Evolutionary conservation across 352 stramenopile species (phyloP), one percentile per base, ranked within the genome.

Genomic region (Globisporangium takayamanum): DNA sequence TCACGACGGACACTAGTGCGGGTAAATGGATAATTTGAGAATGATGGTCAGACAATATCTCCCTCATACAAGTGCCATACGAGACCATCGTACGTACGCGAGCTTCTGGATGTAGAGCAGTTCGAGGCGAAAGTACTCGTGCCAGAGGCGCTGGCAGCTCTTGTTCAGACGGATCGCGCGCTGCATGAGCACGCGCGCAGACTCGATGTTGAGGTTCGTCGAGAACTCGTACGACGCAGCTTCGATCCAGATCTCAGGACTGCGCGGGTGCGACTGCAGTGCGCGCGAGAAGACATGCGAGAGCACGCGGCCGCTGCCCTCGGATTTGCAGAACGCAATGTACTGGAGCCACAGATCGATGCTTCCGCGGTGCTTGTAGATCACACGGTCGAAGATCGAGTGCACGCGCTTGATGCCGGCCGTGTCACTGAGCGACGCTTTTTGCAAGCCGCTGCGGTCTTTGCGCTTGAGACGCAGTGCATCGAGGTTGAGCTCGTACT

Each of bases 401-500:
- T 95, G 85, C 52, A 95, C 78, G 47, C 84, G 80, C 59, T 77
- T 79, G 45, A 78, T 60, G 49, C 82, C 79, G 2, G 87, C 74
- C 50, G 71, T 87, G 70, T 92, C 89, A 60, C 78, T 90, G 52
- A 89, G 55, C 49, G 76, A 79, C 55, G 75, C 68, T 70, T 93
- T 95, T 53, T 75, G 64, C 42, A 92, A 67, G 1, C 72, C 77
- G 15, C 83, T 62, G 2, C 85, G 83, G 46, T 84, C 70, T 64
- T 96, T 97, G 52, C 89, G 84, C 51, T 89, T 80, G 30, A 74
- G 78, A 6, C 89, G 84, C 36, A 98, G 73, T 36, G 84, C 85
- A 39, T 98, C 89, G 51, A 98, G 67, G 65, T 96, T 95, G 26
- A 97, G 67, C 68, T 98, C 92, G 74, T 97, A 96, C 69, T 97